Conservation (phyloP, 768 basidiomycete species). For the Leucosporidium yakuticum region DNA sequence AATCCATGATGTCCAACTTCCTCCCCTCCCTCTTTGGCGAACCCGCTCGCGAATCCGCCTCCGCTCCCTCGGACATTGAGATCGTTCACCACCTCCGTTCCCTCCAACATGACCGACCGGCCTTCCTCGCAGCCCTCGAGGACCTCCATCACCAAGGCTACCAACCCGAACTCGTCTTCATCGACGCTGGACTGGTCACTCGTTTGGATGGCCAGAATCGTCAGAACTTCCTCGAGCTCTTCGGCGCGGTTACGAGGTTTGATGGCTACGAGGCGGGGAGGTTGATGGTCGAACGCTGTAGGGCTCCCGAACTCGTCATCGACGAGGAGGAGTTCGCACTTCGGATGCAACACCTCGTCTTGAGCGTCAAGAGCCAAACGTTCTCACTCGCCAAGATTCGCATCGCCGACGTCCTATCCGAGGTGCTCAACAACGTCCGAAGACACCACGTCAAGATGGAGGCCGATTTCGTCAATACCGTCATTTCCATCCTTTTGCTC, state of each 20-base stretch:
- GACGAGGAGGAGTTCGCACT: slow-evolving; percentile 93
- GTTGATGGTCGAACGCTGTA: slow-evolving; percentile 92
- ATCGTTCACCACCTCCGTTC: slow-evolving; percentile 66
- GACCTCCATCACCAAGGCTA: slow-evolving; percentile 64
- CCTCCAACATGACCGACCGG: slow-evolving; percentile 52
- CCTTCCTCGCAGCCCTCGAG: slow-evolving; percentile 67
- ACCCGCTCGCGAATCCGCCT: slow-evolving; percentile 41
- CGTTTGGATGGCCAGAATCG: slow-evolving; percentile 75
- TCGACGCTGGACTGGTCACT: slow-evolving; percentile 92
- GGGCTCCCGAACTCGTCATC: slow-evolving; percentile 78
- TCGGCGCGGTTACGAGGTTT: slow-evolving; percentile 90
- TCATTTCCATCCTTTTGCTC: slow-evolving; percentile 77
- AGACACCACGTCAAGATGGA: slow-evolving; percentile 97
- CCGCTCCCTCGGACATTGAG: slow-evolving; percentile 38
- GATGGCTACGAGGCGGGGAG: slow-evolving; percentile 93
- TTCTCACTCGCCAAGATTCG: slow-evolving; percentile 96
- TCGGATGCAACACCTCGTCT: slow-evolving; percentile 93
- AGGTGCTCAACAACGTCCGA: slow-evolving; percentile 78
- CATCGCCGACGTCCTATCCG: slow-evolving; percentile 84
- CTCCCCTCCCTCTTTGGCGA: slow-evolving; percentile 49
- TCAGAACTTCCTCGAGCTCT: slow-evolving; percentile 90
- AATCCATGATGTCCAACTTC: slow-evolving; percentile 51
- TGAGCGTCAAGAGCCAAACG: slow-evolving; percentile 89
- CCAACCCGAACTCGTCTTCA: slow-evolving; percentile 88
- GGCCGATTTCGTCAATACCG: slow-evolving; percentile 96